Percentiles rank a stretch among this genome's conserved stretches.
Conservation (phyloP, 352 stramenopile species). For the Saprolegnia parasitica region DNA sequence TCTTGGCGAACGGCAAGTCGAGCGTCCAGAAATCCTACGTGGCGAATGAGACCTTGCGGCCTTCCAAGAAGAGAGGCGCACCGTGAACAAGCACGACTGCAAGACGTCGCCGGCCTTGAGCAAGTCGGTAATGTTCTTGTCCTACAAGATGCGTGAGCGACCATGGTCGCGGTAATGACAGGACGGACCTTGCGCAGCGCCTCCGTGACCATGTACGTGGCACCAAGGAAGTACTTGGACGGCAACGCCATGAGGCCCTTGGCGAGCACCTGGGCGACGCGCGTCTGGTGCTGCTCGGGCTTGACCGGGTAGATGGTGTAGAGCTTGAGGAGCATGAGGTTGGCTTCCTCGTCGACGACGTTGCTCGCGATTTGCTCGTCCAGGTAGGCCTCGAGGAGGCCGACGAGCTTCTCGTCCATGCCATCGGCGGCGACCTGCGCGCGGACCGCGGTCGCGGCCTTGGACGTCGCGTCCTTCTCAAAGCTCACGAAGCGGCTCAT, state of each 20-base stretch:
- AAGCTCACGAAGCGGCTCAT: conserved; percentile 29
- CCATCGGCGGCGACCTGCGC: conserved; percentile 15
- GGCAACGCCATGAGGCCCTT: conserved; percentile 65
- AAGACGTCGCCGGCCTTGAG: conserved; percentile 60
- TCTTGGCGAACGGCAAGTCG: conserved; percentile 51
- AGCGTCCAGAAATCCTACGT: conserved; percentile 68
- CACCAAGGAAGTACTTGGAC: conserved; percentile 73
- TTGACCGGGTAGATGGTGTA: conserved; percentile 68
- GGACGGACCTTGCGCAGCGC: conserved; percentile 53
- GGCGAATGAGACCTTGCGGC: not conserved
- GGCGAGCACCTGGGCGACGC: conserved; percentile 60
- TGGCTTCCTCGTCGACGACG: conserved; percentile 66
- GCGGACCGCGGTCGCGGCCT: conserved; percentile 10
- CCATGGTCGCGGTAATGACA: not conserved
- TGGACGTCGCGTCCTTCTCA: conserved; percentile 16
- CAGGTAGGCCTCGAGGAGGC: conserved; percentile 62
- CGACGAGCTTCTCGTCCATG: conserved; percentile 40
- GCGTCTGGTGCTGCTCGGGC: conserved; percentile 40
- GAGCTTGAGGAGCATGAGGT: conserved; percentile 77
- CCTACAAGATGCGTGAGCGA: conserved; percentile 34
- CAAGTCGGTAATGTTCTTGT: conserved; percentile 51
- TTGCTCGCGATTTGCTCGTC: conserved; percentile 61
- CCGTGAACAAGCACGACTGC: conserved; percentile 71
- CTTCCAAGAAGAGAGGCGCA: conserved; percentile 18
- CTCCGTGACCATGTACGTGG: conserved; percentile 62